Conservation (phyloP, 352 stramenopile species). For the Phytophthora sojae region DNA sequence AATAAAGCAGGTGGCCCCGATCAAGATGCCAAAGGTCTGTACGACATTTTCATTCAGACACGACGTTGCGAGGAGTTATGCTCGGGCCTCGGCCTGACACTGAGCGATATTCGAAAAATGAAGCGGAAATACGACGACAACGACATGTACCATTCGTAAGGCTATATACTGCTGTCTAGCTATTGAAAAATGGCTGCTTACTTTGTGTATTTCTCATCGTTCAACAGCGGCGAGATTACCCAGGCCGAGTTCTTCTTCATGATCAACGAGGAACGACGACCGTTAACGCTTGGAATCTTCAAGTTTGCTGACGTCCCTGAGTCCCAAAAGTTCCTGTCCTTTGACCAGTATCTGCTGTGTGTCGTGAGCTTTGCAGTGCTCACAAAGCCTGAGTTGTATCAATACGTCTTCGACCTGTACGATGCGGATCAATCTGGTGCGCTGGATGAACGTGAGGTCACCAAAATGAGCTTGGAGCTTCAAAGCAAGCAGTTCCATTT, state of each 20-base stretch:
- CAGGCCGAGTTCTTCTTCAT: slow-evolving; percentile 82
- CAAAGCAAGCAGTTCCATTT: slow-evolving; percentile 76
- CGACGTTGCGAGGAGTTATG: slow-evolving; percentile 62
- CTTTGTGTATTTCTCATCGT: not conserved
- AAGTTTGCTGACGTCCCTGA: slow-evolving; percentile 44
- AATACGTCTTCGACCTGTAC: slow-evolving; percentile 79
- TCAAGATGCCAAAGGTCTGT: slow-evolving; percentile 46
- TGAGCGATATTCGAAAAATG: slow-evolving; percentile 67
- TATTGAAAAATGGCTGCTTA: not conserved
- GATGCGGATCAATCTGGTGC: slow-evolving; percentile 63
- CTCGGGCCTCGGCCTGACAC: slow-evolving; percentile 51
- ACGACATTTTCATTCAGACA: slow-evolving; percentile 65
- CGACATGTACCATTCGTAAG: slow-evolving; percentile 82
- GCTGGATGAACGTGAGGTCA: slow-evolving; percentile 70
- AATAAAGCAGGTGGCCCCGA: slow-evolving; percentile 23
- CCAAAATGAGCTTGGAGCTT: slow-evolving; percentile 68
- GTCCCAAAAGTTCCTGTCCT: slow-evolving; percentile 67
- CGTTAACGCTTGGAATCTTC: slow-evolving; percentile 66
- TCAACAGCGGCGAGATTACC: slow-evolving; percentile 66
- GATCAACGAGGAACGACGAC: slow-evolving; percentile 63
- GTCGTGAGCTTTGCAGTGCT: slow-evolving; percentile 66
- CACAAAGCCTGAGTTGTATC: slow-evolving; percentile 72
- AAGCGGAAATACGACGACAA: slow-evolving; percentile 78
- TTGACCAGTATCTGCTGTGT: slow-evolving; percentile 71
- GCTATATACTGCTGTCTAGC: not conserved